Evolutionary conservation across 2,329 filamentous ascomycete genomes (phyloP).

Genomic region (Ceratocystis papillata): DNA sequence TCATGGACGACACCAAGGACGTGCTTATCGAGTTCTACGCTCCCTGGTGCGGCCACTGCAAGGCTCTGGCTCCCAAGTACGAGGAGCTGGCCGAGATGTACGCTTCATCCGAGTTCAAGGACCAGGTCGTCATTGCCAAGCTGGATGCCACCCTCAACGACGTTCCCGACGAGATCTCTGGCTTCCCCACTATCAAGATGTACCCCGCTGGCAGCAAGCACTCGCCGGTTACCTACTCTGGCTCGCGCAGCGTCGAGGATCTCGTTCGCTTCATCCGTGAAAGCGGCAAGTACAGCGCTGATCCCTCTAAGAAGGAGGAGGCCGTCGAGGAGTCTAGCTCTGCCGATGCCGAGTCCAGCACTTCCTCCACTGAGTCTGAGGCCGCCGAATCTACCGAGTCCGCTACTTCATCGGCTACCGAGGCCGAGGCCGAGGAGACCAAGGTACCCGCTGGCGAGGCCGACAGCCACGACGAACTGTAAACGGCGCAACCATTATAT

Average conservation of each 20-base stretch:
- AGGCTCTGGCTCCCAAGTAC: conserved; percentile 92
- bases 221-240: conserved; percentile 73
- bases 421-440: conserved; percentile 35
- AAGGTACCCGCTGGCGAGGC: conserved; percentile 31
- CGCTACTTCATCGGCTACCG: conserved; percentile 32
- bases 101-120: conserved; percentile 64
- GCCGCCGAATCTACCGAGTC: conserved; percentile 34
- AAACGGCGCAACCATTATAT: conserved; percentile 33
- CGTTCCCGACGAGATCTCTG: conserved; percentile 89
- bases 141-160: conserved; percentile 94
- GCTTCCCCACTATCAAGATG: conserved; percentile 99
- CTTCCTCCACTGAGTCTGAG: conserved; percentile 38
- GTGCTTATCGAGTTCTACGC: conserved; percentile 98
- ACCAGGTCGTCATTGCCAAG: conserved; percentile 89
- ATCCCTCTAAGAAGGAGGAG: conserved; percentile 45
- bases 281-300: conserved; percentile 81
- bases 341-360: conserved; percentile 32
- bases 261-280: conserved; percentile 86
- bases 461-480: conserved; percentile 61
- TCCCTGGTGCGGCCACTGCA: conserved; percentile 99
- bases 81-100: conserved; percentile 78
- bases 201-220: conserved; percentile 85
- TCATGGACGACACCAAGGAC: conserved; percentile 90
- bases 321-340: conserved; percentile 39
- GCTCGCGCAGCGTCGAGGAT: conserved; percentile 81